Conservation (phyloP, 2,329 filamentous ascomycete genomes). For the Fonsecaea erecta region DNA sequence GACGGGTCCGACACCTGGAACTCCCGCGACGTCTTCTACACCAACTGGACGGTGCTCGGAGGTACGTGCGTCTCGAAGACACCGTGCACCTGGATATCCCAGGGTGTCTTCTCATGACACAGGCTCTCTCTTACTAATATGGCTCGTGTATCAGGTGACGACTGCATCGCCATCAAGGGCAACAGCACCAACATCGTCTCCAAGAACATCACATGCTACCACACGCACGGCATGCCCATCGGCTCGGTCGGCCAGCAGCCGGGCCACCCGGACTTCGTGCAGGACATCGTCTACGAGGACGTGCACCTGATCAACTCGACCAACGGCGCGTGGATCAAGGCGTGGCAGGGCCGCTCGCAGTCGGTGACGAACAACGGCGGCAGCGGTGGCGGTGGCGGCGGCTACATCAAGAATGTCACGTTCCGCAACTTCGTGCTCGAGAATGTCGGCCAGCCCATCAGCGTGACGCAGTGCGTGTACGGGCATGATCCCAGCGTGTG, state of each 20-base stretch:
- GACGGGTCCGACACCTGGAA: constrained; percentile 63
- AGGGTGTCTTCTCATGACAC: not conserved
- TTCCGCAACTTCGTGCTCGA: constrained; percentile 65
- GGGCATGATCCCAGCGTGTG: constrained; percentile 40
- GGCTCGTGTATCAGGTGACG: constrained; percentile 64
- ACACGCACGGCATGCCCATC: constrained; percentile 74
- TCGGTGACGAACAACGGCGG: constrained; percentile 61
- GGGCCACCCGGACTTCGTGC: constrained; percentile 67
- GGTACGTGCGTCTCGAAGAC: constrained; percentile 9
- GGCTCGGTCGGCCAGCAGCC: constrained; percentile 72
- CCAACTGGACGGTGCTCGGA: constrained; percentile 62
- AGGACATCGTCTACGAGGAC: constrained; percentile 70
- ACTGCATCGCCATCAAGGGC: constrained; percentile 76
- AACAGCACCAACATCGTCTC: constrained; percentile 72
- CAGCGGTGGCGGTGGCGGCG: constrained; percentile 67
- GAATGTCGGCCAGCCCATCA: constrained; percentile 69
- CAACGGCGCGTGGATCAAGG: constrained; percentile 73
- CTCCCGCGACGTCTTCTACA: constrained; percentile 65
- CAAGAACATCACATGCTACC: constrained; percentile 69
- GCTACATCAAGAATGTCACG: constrained; percentile 68
- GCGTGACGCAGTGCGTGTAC: constrained; percentile 66
- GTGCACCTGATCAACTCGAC: constrained; percentile 63
- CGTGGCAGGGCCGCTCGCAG: constrained; percentile 66
- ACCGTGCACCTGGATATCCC: too few species aligned
- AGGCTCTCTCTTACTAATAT: not conserved